Conservation (phyloP, 1,139 yeast species). For the Wickerhamomyces sp. region DNA sequence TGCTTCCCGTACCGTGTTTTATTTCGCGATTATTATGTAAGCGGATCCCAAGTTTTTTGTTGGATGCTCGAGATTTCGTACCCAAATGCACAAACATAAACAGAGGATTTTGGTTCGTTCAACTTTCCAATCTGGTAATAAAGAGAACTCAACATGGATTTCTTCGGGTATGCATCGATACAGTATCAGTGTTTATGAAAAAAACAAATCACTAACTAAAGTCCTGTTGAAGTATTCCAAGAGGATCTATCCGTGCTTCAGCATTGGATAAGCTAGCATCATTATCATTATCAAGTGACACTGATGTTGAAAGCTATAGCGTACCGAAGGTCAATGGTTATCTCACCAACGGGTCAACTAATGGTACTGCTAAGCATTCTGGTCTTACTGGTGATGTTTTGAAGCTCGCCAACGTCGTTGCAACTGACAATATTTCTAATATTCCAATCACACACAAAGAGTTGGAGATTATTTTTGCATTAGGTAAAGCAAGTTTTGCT, state of each 20-base stretch:
- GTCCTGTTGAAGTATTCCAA: constrained; percentile 13
- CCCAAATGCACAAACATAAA: background rate
- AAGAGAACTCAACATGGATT: constrained; percentile 8
- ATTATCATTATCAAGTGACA: constrained; percentile 9
- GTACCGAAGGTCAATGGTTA: constrained; percentile 1
- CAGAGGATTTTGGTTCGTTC: background rate
- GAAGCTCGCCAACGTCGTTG: constrained; percentile 15
- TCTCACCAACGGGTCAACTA: background rate
- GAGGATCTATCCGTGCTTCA: constrained; percentile 22
- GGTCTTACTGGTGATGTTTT: constrained; percentile 15
- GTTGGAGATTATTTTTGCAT: constrained; percentile 65
- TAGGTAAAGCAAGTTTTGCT: constrained; percentile 48
- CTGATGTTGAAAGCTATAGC: background rate
- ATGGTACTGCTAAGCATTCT: background rate
- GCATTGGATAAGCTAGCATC: constrained; percentile 23
- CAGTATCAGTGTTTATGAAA: too few relatives aligned
- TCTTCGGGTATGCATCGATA: constrained; percentile 11
- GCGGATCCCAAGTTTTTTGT: too few relatives aligned
- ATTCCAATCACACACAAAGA: constrained; percentile 39
- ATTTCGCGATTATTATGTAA: too few relatives aligned
- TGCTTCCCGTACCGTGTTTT: too few relatives aligned
- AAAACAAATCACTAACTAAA: constrained; percentile 1
- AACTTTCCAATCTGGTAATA: background rate
- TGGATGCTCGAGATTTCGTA: background rate
- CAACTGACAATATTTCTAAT: constrained; percentile 13